Evolutionary conservation across 768 basidiomycete genomes (phyloP), one percentile per base, ranked within the genome.

Genomic region (Boletus vinaceobasis): DNA sequence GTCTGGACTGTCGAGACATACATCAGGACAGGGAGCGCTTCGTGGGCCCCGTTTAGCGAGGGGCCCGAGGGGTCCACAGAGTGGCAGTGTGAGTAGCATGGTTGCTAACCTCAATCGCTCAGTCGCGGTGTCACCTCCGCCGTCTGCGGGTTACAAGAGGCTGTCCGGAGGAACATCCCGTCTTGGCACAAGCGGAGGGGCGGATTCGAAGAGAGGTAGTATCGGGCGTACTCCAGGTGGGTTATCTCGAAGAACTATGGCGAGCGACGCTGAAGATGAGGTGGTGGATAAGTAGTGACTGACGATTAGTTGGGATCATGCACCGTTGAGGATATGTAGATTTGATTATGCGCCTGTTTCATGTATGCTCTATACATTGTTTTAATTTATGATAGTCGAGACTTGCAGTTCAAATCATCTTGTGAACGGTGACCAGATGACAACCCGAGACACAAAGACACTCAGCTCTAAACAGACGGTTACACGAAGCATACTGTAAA

Each of bases 261-360:
- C 86, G 39, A 88, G 87, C 65, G 89, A 91, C 64, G 88, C 88
- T 35, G 90, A 92, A 66, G 90, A 90, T 58, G 82, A 87, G 60
- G 73, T 87, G 53, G 75, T 87, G 53, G 71, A 71, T 5, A 71
- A 71, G 56, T 64, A 45, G 54, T 17, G 37, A 52, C 8, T 6
- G 13, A 53, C 27, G 26, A 48, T 11, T 23, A 42, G 23, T 23
- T 2, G 2, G 37, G 17, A 14, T 21, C 27, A 27, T 5, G 7
- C 13, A 47, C 6, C 7, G 9, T 43, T 15, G 11, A 27, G 3
- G 36, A 14, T 27, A 29, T n/a, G 29, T 32, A 23, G 17, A 48
- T 31, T 46, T 11, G 23, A 44, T 26, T 50, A 48, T 53, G 26
- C 31, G 3, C 37, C 44, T 36, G 27, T 21, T 10, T 43, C 33